A percentile compares a stretch with the other conserved stretches of the same genome.
phyloP scores from a whole-genome alignment of 202 grass and related monocot genomes.

The Eragrostis tef region DNA sequence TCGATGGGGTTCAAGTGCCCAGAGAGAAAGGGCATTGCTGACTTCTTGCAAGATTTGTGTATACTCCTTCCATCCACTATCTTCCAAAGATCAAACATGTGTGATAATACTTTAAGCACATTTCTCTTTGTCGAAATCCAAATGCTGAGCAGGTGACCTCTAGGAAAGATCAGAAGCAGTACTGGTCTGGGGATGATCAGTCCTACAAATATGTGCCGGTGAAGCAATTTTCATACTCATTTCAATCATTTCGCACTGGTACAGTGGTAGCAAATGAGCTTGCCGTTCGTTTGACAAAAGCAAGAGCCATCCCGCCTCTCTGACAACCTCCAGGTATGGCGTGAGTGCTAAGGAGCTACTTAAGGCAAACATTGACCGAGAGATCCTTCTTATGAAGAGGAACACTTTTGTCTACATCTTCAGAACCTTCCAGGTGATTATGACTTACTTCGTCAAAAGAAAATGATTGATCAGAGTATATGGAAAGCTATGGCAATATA shows the following conservation, averaged over 20 bases:
- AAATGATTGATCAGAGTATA: not conserved
- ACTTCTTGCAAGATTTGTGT: constrained; percentile 82
- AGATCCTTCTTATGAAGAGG: constrained; percentile 79
- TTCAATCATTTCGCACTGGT: constrained; percentile 64
- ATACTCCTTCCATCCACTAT: not conserved
- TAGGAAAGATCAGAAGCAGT: constrained; percentile 84
- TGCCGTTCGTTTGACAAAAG: constrained; percentile 58
- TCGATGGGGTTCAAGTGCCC: constrained; percentile 84
- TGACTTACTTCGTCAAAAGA: not conserved
- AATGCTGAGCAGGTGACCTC: constrained; percentile 69
- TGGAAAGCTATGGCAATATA: not conserved
- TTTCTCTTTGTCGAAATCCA: not conserved
- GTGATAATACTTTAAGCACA: not conserved
- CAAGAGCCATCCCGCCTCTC: constrained; percentile 63
- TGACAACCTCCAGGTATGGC: constrained; percentile 65
- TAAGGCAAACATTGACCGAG: constrained; percentile 58
- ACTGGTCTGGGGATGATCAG: constrained; percentile 50
- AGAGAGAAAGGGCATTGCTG: constrained; percentile 74
- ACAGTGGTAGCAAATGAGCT: constrained; percentile 49
- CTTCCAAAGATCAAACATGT: not conserved
- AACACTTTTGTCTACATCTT: constrained; percentile 81
- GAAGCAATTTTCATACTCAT: constrained; percentile 61
- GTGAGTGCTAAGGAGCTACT: constrained; percentile 66
- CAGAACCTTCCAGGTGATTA: constrained; percentile 23
- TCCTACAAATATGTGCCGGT: constrained; percentile 65